Base-by-base conservation (phyloP, 176 grass and related monocot species). In the Cymbopogon citratus region DNA sequence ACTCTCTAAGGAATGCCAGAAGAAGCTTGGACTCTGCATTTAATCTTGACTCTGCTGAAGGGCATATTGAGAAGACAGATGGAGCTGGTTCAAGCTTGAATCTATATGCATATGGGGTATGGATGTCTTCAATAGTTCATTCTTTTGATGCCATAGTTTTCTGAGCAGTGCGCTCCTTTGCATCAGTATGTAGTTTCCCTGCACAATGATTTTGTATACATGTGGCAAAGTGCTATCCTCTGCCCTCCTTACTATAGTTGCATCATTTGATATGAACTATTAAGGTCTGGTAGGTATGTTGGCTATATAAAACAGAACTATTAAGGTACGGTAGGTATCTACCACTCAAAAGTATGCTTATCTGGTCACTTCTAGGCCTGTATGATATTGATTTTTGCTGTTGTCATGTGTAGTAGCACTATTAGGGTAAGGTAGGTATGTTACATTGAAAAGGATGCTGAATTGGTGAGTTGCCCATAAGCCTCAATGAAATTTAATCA, bases 81-180 rank as follows among this genome's bases (percentile, higher is more conserved):
- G 75, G 91, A 87, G 63, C 49, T 73, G 77, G 75, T 41, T 14
- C 75, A 74, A 80, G 62, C 73, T 81, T 95, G 70, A 72, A 71
- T 40, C 69, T 98, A 48, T 95, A 82, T 81, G 84, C 86, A 73
- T 98, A 98, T 90, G 96, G 92, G 96, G 96, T 95, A 98, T 38
- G 85, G 54, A 63, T 71, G 83, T 90, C 44, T 78, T 81, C 54
- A 79, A 35, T 63, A 48, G 51, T 79, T 48, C 18, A 54, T 73
- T 81, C 64, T 54, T 45, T 66, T 40, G 49, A 74, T 66, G 27
- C 23, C 76, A 41, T 80, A 63, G 18, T 82, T 66, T 66, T 80
- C 43, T 73, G 12, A 69, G 23, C 35, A n/a, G 18, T 25, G 43
- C 1, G 15, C 26, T 6, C 35, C 29, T 62, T 45, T 48, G 63